Conservation (phyloP, 345 rosid genomes). For the Eucalyptus albens region DNA sequence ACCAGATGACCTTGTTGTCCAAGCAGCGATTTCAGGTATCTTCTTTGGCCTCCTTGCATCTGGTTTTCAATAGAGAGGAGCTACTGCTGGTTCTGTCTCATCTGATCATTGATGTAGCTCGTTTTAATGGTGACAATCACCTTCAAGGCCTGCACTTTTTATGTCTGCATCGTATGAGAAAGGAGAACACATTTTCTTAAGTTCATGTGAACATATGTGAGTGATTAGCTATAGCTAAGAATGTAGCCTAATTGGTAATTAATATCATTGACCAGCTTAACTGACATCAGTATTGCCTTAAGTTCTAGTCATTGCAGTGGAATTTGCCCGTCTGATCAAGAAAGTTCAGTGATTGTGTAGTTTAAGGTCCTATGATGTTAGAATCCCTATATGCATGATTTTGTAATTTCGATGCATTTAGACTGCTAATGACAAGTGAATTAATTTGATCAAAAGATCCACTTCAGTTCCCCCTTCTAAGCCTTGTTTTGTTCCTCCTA, state of each 20-base stretch:
- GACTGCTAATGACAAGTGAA: background rate
- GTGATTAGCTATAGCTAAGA: background rate
- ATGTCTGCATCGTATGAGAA: background rate
- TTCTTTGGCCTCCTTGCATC: background rate
- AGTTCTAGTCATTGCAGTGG: background rate
- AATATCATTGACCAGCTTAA: background rate
- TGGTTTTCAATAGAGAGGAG: background rate
- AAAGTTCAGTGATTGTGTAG: background rate
- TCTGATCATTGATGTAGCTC: background rate
- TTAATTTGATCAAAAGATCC: background rate
- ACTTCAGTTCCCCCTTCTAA: background rate
- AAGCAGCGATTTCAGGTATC: conserved; percentile 13
- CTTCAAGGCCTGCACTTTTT: background rate
- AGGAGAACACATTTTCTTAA: background rate
- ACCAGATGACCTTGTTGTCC: conserved; percentile 3
- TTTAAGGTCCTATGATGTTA: background rate
- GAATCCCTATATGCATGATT: background rate
- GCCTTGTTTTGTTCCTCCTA: background rate
- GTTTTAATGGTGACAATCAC: background rate
- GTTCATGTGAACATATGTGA: background rate
- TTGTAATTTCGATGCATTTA: background rate
- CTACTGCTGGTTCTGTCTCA: background rate
- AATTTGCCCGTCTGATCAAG: background rate
- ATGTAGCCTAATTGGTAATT: background rate
- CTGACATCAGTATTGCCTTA: background rate